These are phyloP conservation scores for Sarocladium kiliense DNA, from an alignment of 2,329 filamentous ascomycete species.

Conservation along the genomic window DNA sequence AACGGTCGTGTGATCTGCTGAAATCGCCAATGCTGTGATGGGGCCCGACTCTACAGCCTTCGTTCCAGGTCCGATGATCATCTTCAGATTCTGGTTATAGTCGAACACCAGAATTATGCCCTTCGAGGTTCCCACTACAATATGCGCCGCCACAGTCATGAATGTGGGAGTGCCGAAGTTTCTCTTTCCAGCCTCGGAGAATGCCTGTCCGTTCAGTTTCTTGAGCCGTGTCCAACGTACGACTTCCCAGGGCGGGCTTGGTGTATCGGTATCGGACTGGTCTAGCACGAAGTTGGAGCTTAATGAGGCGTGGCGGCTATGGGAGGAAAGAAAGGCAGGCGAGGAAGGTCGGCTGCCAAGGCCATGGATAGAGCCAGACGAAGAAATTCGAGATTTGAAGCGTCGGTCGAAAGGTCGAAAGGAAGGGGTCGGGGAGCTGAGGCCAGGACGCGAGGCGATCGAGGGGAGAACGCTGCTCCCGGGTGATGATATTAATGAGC, in stretches of 20 bases:
- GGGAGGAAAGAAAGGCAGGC: conserved; percentile 68
- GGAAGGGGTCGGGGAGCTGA: conserved; percentile 70
- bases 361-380: conserved; percentile 34
- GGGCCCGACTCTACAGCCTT: conserved; percentile 91
- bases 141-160: conserved; percentile 78
- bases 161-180: conserved; percentile 92
- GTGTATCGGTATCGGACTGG: conserved; percentile 52
- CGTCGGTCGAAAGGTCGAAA: conserved; percentile 91
- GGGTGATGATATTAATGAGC: conserved; percentile 59
- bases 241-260: conserved; percentile 89
- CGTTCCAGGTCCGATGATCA: conserved; percentile 88
- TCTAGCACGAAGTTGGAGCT: conserved; percentile 64
- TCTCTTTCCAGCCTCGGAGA: conserved; percentile 86
- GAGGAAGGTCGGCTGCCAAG: conserved; percentile 64
- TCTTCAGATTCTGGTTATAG: conserved; percentile 91
- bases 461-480: conserved; percentile 70
- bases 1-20: conserved; percentile 88
- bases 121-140: conserved; percentile 89
- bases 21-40: conserved; percentile 82
- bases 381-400: conserved; percentile 80
- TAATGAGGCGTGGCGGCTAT: conserved; percentile 77
- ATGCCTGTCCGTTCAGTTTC: conserved; percentile 83
- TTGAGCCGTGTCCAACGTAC: conserved; percentile 91
- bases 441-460: conserved; percentile 59
- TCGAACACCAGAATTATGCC: conserved; percentile 95